Base-by-base conservation (phyloP, 2,329 filamentous ascomycete species). In the Penicillium concentricum region DNA sequence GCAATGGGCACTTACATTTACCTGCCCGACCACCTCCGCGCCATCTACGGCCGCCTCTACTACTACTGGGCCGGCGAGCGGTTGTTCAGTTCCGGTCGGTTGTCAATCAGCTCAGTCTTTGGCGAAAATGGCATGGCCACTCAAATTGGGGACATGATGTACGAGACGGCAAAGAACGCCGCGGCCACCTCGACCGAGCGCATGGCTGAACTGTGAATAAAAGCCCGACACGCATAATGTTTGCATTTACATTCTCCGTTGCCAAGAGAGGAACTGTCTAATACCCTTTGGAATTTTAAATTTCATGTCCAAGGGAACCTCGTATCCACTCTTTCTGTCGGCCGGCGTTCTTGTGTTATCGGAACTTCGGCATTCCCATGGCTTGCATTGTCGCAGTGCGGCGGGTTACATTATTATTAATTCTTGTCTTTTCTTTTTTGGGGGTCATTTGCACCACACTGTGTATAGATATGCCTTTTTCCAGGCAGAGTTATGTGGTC, bases 21-120 rank as follows among this genome's bases (percentile, higher is more conserved):
- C 81, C 90, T 99, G 18, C 94, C 94, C 12, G 89, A 95, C 70
- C 93, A 97, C 78, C 79, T 97, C 69, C 82, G 85, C 69, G 88
- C 91, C 72, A 87, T 99, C 67, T 84, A 88, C 70, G 86, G 87
- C 72, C 89, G 93, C 72, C 87, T 91, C 52, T 96, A 91, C 85
- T 99, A 97, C 81, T 99, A 99, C 81, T 90, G 91, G 75, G 87
- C 88, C 63, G 94, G 94, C 65, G 92, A 96, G 57, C 70, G 73
- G 34, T 69, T 73, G 9, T 73, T 77, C 61, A 72, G 72, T 51
- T 67, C 72, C 20, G 52, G 65, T 15, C 68, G 64, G 10, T 63
- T 74, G 15, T 68, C 71, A 4, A 64, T 74, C 56, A 71, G 66
- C 42, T 69, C 73, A 5, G 69, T 71, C 6, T 68, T 74, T 32